Evolutionary conservation across 2,329 filamentous ascomycete species (phyloP), one percentile per base, ranked within the genome.

Genomic region (Samsoniella hepiali): DNA sequence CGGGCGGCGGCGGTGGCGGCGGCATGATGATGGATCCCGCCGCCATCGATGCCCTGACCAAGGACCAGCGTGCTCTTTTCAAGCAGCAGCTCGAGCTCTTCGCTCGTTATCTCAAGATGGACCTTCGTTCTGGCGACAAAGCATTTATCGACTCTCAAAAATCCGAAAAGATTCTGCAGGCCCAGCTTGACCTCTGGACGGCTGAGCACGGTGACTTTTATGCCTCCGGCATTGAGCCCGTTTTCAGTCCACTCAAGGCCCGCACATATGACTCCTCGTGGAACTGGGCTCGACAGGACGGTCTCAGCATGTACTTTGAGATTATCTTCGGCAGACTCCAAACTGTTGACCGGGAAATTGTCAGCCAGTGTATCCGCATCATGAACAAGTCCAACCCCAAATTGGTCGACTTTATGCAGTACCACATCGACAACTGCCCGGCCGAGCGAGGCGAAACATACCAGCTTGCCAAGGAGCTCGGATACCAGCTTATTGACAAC

Each of bases 11-110:
- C 65, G 86, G 82, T 63, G 85, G 83, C 62, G 90, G 86, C 68
- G 94, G 93, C 74, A 98, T 99, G 95, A 97, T 99, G 91, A 98
- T 99, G 93, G 95, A 99, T 72, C 95, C 95, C 9, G 95, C 94
- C 45, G 95, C 95, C 60, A 89, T 99, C 67, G 95, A 99, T 75
- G 95, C 95, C 15, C 84, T 99, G 61, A 99, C 95, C 72, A 98
- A 98, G 77, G 95, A 98, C 73, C 95, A 99, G 78, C 88, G 90
- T 67, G 90, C 92, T 32, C 84, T 99, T 1, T 98, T 98, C 88
- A 98, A 98, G 84, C 94, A 99, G 75, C 95, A 99, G 76, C 85
- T 99, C 32, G 95, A 99, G 81, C 84, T 97, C 27, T 91, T 96
- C 69, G 95, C 95, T 5, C 87, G 94, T 70, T 99, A 99, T 76